Conservation (phyloP, 164 flowering plant species). For the Cinnamomum micranthum region DNA sequence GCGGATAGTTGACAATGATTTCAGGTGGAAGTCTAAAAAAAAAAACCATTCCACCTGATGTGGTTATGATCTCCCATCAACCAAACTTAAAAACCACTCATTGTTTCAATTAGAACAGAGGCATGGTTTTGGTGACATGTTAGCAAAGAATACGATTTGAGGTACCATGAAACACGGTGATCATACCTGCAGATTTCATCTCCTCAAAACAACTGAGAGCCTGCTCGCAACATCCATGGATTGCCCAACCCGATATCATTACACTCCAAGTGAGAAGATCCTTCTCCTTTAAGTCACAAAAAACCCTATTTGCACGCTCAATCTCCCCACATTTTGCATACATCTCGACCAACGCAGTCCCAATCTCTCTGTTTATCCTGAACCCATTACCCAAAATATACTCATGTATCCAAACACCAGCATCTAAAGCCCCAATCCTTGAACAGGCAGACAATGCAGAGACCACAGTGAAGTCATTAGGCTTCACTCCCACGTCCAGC, state of each 20-base stretch:
- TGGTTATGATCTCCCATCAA: neutral
- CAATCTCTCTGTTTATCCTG: constrained; percentile 30
- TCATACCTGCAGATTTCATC: constrained; percentile 36
- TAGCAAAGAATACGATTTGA: too few species aligned
- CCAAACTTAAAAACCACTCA: neutral
- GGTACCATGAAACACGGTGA: too few species aligned
- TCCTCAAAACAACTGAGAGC: constrained; percentile 37
- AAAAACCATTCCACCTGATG: too few species aligned
- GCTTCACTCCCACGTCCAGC: constrained; percentile 22
- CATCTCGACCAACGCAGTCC: constrained; percentile 62
- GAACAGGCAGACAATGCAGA: constrained; percentile 45
- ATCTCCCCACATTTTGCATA: constrained; percentile 71
- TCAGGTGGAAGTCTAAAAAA: too few species aligned
- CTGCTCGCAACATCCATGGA: constrained; percentile 39
- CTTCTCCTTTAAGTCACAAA: constrained; percentile 29
- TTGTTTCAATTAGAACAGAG: neutral
- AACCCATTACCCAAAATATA: constrained; percentile 33
- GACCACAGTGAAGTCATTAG: constrained; percentile 50
- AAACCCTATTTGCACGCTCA: constrained; percentile 44
- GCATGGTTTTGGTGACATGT: constrained; percentile 7
- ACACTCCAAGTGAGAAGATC: constrained; percentile 48
- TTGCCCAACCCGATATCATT: constrained; percentile 57
- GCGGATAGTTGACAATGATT: too few species aligned
- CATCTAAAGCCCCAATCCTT: constrained; percentile 42
- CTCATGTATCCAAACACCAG: constrained; percentile 33